Evolutionary conservation across 2,329 filamentous ascomycete species (phyloP).

Genomic region (Penicillium janthinellum): DNA sequence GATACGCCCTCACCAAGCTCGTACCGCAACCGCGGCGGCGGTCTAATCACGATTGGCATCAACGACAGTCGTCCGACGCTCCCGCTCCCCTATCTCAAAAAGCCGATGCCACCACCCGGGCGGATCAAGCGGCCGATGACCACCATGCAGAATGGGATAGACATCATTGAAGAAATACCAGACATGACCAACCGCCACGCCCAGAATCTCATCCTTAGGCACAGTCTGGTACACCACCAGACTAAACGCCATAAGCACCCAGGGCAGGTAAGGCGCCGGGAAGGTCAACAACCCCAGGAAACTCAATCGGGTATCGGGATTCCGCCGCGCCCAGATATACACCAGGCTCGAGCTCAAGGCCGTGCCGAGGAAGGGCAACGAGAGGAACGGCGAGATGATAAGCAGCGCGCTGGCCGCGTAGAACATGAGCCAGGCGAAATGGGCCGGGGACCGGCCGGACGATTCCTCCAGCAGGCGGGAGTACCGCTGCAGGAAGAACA

Average conservation of each 20-base stretch:
- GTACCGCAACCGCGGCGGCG: slow-evolving; percentile 36
- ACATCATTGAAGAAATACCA: slow-evolving; percentile 99
- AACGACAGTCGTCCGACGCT: slow-evolving; percentile 27
- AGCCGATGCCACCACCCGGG: slow-evolving; percentile 86
- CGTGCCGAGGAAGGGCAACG: slow-evolving; percentile 91
- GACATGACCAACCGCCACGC: slow-evolving; percentile 89
- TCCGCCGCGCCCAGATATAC: slow-evolving; percentile 96
- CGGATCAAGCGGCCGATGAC: slow-evolving; percentile 82
- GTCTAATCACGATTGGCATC: slow-evolving; percentile 35
- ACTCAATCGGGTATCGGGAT: slow-evolving; percentile 86
- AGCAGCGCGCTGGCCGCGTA: slow-evolving; percentile 82
- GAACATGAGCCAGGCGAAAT: slow-evolving; percentile 91
- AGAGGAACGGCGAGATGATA: slow-evolving; percentile 79
- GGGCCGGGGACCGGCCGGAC: slow-evolving; percentile 84
- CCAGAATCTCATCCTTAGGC: slow-evolving; percentile 95
- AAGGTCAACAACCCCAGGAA: slow-evolving; percentile 89
- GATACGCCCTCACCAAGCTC: slow-evolving; percentile 33
- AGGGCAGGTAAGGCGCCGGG: slow-evolving; percentile 90
- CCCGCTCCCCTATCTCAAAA: slow-evolving; percentile 58
- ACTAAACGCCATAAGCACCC: slow-evolving; percentile 92
- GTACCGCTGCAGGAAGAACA: slow-evolving; percentile 98
- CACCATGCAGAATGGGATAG: slow-evolving; percentile 86
- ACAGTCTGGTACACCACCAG: slow-evolving; percentile 85
- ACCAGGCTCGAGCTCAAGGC: slow-evolving; percentile 90
- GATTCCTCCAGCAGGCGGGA: slow-evolving; percentile 93